A percentile compares a stretch with the other conserved stretches of the same genome.
Evolutionary conservation across 805 yeast genomes (phyloP).

Genomic region (Cephaloascus fragrans): DNA sequence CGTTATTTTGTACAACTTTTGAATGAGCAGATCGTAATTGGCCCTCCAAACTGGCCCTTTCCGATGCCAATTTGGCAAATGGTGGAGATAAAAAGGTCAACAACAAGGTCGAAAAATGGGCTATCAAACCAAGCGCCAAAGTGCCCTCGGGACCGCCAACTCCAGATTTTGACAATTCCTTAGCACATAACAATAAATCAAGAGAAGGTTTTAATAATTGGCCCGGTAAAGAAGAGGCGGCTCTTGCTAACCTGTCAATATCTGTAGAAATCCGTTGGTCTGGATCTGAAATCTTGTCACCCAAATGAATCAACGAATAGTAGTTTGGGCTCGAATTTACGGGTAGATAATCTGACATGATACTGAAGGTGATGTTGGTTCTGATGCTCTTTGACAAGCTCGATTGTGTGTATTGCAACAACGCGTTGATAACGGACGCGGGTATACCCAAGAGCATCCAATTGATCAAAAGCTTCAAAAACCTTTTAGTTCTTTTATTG

Average conservation of each 20-base stretch:
- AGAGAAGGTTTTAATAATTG: constrained; percentile 77
- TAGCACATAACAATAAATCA: constrained; percentile 72
- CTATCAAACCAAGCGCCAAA: constrained; percentile 64
- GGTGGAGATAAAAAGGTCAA: constrained; percentile 80
- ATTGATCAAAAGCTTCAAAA: constrained; percentile 49
- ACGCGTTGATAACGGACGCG: constrained; percentile 68
- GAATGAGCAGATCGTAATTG: constrained; percentile 77
- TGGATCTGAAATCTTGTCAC: constrained; percentile 51
- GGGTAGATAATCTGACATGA: constrained; percentile 67
- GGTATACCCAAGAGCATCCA: constrained; percentile 89
- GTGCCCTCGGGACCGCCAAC: constrained; percentile 74
- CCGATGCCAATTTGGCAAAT: constrained; percentile 70
- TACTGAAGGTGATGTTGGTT: constrained; percentile 48
- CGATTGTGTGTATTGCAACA: constrained; percentile 52
- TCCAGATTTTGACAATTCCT: constrained; percentile 55
- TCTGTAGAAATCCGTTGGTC: constrained; percentile 81
- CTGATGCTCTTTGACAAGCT: constrained; percentile 52
- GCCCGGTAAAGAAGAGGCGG: constrained; percentile 68
- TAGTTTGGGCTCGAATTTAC: constrained; percentile 59
- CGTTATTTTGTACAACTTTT: constrained; percentile 66
- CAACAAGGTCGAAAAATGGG: constrained; percentile 69
- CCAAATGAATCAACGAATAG: constrained; percentile 60
- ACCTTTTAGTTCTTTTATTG: constrained; percentile 54
- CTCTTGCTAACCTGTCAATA: constrained; percentile 60
- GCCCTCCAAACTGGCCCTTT: constrained; percentile 74